Conservation (phyloP, 1,284 basidiomycete species). For the Gomphus bonarii region DNA sequence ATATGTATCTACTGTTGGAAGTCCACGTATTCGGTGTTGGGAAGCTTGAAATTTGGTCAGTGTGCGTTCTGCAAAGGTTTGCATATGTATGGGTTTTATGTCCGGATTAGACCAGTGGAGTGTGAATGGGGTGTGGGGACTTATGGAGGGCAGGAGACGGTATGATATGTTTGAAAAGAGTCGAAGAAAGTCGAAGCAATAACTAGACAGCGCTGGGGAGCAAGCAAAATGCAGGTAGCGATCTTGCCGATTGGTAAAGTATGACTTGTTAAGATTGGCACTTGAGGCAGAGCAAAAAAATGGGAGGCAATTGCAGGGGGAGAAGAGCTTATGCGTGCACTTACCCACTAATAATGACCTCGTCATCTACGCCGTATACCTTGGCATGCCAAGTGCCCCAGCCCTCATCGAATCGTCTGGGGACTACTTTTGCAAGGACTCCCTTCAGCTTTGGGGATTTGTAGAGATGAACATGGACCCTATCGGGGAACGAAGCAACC, state of each 20-base stretch:
- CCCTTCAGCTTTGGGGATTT: conserved; percentile 79
- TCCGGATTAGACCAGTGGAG: conserved; percentile 48
- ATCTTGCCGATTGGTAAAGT: conserved; percentile 94
- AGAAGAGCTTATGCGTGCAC: conserved; percentile 21
- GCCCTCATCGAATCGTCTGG: conserved; percentile 92
- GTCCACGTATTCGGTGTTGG: conserved; percentile 17
- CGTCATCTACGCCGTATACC: conserved; percentile 88
- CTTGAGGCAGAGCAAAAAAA: conserved; percentile 31
- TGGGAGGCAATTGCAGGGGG: neutral
- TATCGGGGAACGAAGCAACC: conserved; percentile 57
- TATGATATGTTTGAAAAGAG: conserved; percentile 72
- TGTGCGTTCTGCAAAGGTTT: conserved; percentile 33
- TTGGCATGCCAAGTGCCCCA: conserved; percentile 99
- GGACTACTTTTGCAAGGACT: conserved; percentile 67
- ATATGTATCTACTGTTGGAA: conserved; percentile 35
- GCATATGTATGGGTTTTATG: conserved; percentile 51
- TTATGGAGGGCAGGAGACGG: conserved; percentile 27
- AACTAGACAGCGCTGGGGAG: conserved; percentile 62
- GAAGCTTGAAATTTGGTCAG: conserved; percentile 42
- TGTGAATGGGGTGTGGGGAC: conserved; percentile 21
- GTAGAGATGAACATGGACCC: conserved; percentile 74
- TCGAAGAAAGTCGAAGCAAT: conserved; percentile 74
- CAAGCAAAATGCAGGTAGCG: conserved; percentile 75
- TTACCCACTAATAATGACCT: conserved; percentile 89
- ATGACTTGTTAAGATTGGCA: conserved; percentile 91